Evolutionary conservation across 306 rosid species (phyloP), one percentile per base, ranked within the genome.

Genomic region (Acacia melanoxylon): DNA sequence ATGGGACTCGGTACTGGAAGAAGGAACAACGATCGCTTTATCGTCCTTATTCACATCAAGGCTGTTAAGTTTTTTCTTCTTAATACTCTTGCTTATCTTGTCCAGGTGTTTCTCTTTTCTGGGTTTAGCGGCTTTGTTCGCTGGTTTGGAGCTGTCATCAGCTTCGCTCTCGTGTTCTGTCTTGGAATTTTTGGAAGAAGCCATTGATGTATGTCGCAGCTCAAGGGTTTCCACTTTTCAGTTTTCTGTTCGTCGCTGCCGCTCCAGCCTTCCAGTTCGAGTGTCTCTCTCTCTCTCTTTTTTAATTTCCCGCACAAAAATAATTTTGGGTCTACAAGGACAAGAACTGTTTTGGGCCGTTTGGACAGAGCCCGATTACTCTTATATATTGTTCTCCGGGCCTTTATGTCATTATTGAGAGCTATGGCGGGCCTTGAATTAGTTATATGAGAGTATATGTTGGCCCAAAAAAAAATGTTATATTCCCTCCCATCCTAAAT

Each of bases 151-250:
- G 63, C 75, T 46, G 83, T 83, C 74, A 6, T 63, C 77, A 42
- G 68, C 80, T 85, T 84, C 80, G 68, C 35, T 61, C 76, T 90
- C 88, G 63, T 80, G 77, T 62, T 85, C 90, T 0, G 87, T 54
- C 51, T 68, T 61, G 46, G 91, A 80, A 40, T 85, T 86, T 80
- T 74, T 79, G 75, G 93, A 81, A 19, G 98, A 91, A 83, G 91
- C 93, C 98, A 94, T 92, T 70, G 89, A 65, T 13, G 49, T 17
- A 29, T 2, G 29, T 22, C 22, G 2, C 58, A 0, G 22, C n/a
- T 1, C 1, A 12, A 44, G 72, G 72, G 49, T 40, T n/a, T 40
- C 37, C 48, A 4, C 3, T 20, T n/a, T 22, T 41, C 51, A 17
- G 17, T 35, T 20, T 41, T 48, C 52, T 48, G 52, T 48, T 48